Percentiles rank a stretch among this genome's conserved stretches.
phyloP scores from a whole-genome alignment of 495 filamentous ascomycete genomes.

The Trichoderma asperelloides region DNA sequence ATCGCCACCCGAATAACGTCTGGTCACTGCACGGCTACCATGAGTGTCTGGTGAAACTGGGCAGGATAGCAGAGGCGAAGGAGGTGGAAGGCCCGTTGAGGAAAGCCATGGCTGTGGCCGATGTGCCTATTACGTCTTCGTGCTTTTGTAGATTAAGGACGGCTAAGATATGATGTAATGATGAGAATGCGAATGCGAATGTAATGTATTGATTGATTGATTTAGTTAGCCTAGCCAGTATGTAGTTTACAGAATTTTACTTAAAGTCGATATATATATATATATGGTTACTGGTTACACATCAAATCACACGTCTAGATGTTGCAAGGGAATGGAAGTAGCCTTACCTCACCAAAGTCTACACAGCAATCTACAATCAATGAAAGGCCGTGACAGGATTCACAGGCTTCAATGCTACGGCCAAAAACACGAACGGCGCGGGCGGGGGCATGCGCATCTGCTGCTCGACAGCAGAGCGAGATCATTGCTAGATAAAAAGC shows the following conservation, averaged over 20 bases:
- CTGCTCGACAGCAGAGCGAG: neutral
- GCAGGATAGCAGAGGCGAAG: constrained; percentile 38
- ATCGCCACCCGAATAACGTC: constrained; percentile 57
- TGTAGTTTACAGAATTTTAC: neutral
- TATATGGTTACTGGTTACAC: no score
- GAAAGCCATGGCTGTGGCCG: constrained; percentile 42
- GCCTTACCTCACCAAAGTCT: neutral
- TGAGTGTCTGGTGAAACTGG: constrained; percentile 50
- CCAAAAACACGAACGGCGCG: neutral
- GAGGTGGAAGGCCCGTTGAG: constrained; percentile 40
- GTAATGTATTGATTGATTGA: neutral
- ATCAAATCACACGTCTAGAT: neutral
- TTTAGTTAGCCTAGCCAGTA: neutral
- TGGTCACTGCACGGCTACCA: constrained; percentile 60
- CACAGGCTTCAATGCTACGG: neutral
- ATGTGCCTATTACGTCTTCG: constrained; percentile 49
- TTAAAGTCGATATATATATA: neutral
- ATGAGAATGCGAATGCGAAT: neutral
- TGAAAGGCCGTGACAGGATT: neutral
- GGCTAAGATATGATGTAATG: constrained; percentile 6
- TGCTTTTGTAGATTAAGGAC: constrained; percentile 49
- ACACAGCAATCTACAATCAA: neutral
- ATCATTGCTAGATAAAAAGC: constrained; percentile 2
- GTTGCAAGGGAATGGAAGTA: neutral
- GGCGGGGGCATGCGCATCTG: constrained; percentile 3